Evolutionary conservation across 1,284 basidiomycete species (phyloP).

Genomic region (Golubevia pallescens): DNA sequence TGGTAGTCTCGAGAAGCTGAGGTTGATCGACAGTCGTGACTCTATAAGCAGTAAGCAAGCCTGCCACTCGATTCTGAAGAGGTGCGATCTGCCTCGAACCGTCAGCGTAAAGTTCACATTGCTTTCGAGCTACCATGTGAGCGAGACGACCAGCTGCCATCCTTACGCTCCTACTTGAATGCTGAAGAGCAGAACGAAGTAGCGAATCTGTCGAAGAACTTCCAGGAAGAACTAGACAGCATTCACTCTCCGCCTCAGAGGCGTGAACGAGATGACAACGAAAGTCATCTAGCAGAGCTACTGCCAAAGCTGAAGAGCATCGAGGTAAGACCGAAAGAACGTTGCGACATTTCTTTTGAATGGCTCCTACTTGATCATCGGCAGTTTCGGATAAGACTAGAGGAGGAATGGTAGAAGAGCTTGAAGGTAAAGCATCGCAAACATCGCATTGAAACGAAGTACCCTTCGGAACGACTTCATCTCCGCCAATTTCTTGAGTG

Average conservation of each 20-base stretch:
- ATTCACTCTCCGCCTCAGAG: constrained; percentile 1
- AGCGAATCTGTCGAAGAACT: not conserved
- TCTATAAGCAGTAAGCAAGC: constrained; percentile 16
- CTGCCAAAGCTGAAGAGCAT: not conserved
- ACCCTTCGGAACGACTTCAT: no score
- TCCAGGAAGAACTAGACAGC: not conserved
- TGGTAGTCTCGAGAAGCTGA: constrained; percentile 26
- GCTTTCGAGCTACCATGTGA: not conserved
- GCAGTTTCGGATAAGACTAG: no score
- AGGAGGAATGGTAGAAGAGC: no score
- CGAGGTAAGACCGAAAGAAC: not conserved
- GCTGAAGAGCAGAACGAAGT: not conserved
- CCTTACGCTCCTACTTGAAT: not conserved
- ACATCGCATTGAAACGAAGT: no score
- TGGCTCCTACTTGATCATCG: not conserved
- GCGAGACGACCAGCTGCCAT: not conserved
- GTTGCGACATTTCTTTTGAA: not conserved
- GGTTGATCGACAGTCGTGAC: constrained; percentile 11
- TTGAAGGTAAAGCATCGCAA: no score
- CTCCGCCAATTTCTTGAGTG: no score
- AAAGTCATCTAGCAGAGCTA: not conserved
- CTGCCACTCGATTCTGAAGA: no score
- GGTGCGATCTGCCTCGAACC: not conserved
- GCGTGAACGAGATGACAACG: not conserved
- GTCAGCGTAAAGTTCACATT: not conserved